Evolutionary conservation across 345 rosid genomes (phyloP).

Genomic region (Hevea brasiliensis): DNA sequence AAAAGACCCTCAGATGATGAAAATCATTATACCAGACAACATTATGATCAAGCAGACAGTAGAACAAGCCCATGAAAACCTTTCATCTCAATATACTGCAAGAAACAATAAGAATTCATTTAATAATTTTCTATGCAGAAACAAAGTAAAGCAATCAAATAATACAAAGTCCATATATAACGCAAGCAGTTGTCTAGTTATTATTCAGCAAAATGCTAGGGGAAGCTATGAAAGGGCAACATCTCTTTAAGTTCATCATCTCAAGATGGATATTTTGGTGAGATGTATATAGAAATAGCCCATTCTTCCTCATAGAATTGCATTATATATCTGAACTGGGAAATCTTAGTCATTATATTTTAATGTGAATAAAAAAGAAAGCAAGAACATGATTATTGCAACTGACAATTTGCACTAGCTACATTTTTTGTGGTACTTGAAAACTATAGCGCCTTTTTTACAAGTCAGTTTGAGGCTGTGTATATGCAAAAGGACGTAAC

Average conservation of each 20-base stretch:
- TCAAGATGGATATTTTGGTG: not conserved
- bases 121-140: not conserved
- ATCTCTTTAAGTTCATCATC: not conserved
- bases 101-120: not conserved
- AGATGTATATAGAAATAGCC: not conserved
- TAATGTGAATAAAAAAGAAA: not conserved
- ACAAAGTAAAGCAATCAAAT: not conserved
- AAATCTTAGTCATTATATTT: not conserved
- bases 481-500: not conserved
- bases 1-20: not conserved
- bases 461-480: not conserved
- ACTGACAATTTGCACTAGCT: not conserved
- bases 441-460: not conserved
- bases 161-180: not conserved
- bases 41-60: not conserved
- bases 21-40: not conserved
- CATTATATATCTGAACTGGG: not conserved
- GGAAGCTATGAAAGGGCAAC: not conserved
- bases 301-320: not conserved
- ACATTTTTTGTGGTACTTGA: not conserved
- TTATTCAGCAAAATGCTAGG: not conserved
- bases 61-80: not conserved
- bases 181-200: not conserved
- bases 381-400: not conserved
- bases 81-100: constrained; percentile 9